Evolutionary conservation across 139 green algal genomes (phyloP), one percentile per base, ranked within the genome.

Genomic region (Microglena sp.): DNA sequence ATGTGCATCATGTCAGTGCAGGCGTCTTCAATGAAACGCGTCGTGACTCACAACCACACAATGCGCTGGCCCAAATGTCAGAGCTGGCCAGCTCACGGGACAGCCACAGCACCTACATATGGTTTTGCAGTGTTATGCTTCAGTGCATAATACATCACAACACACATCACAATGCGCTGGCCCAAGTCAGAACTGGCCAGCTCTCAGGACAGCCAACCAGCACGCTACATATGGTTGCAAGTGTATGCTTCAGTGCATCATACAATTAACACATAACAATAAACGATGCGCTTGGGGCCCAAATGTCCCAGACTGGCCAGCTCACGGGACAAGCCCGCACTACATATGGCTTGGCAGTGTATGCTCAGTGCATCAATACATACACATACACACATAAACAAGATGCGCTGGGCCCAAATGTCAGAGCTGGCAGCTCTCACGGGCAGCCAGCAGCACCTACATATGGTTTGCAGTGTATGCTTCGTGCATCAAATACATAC

Each of bases 1-100:
- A 59, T 59, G 40, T 50, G 40, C 40, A 50, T 50, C 40, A 50
- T 50, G 40, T 50, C 40, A 18, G 40, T 50, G 40, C 40, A 50
- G 15, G 40, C 40, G 18, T 50, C 40, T 18, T 50, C 40, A 18
- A 50, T 50, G 40, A 50, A 50, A 18, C 40, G 15, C 15, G 40
- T 50, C 40, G 40, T 50, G 40, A 11, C 15, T 24, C 15, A 50
- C 40, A 18, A 50, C 40, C 15, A 50, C 40, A 50, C 40, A 18
- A 50, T 50, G 40, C 40, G 40, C 40, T 24, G 15, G 40, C 40
- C 50, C 50, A 59, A 27, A 59, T 59, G 11, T 59, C 50, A 6
- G 21, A 18, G 15, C 18, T 11, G 40, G 11, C 40, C 11, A 50
- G 40, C 40, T 50, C 40, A 18, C 40, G 40, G 11, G 40, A 50